Percentiles rank a stretch among this genome's conserved stretches.
Conservation (phyloP, 1,284 basidiomycete genomes). For the Puccinia hordei region DNA sequence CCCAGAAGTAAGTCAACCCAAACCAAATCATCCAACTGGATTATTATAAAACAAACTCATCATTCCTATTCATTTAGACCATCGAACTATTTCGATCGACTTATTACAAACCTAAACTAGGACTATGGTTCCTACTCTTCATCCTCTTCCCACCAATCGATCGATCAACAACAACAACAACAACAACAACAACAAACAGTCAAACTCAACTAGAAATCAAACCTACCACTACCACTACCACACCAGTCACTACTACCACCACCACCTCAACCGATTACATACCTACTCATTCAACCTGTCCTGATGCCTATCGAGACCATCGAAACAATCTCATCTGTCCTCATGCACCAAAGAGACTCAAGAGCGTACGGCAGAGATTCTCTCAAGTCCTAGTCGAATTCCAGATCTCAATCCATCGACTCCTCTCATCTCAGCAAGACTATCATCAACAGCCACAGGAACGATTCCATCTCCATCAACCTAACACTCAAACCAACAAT, state of each 20-base stretch:
- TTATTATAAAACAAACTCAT: background rate
- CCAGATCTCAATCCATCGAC: slow-evolving; percentile 24
- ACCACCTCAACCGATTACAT: background rate
- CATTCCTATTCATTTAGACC: background rate
- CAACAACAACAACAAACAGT: background rate
- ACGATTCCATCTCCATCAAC: background rate
- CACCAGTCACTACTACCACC: background rate
- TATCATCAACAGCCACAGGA: too few species aligned
- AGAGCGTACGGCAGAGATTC: slow-evolving; percentile 41
- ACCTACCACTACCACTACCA: background rate
- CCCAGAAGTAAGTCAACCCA: slow-evolving; percentile 27
- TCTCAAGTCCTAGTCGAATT: slow-evolving; percentile 37
- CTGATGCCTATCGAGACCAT: slow-evolving; percentile 42
- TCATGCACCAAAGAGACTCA: slow-evolving; percentile 43
- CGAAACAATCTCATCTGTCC: slow-evolving; percentile 49
- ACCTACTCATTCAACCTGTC: slow-evolving; percentile 26
- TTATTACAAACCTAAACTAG: slow-evolving; percentile 40
- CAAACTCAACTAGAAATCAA: background rate
- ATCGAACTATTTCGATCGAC: slow-evolving; percentile 46
- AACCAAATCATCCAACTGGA: background rate
- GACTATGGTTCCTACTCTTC: slow-evolving; percentile 43
- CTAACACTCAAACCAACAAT: background rate
- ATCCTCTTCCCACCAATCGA: slow-evolving; percentile 42
- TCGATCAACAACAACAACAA: background rate
- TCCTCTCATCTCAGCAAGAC: background rate